These are phyloP conservation scores for Avena atlantica DNA, from an alignment of 176 grass and related monocot genomes.

Conservation along the genomic window DNA sequence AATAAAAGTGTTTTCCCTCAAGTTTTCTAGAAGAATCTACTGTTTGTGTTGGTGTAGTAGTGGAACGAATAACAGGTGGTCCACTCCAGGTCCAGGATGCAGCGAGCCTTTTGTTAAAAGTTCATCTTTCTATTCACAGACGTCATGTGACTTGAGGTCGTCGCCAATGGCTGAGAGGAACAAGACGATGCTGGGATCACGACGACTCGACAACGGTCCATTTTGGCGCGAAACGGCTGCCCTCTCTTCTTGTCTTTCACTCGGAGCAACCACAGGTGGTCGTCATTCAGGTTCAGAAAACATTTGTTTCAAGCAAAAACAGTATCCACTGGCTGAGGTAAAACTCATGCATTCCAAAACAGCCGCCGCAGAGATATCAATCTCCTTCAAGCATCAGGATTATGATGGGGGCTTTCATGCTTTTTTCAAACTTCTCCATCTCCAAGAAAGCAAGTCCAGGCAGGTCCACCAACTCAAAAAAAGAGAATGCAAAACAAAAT, in stretches of 20 bases:
- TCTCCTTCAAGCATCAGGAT: background rate
- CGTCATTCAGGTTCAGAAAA: background rate
- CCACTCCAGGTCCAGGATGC: background rate
- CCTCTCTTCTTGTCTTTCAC: background rate
- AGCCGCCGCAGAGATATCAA: no score
- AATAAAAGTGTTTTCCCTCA: background rate
- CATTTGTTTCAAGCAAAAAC: background rate
- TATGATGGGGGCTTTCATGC: background rate
- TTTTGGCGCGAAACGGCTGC: conserved; percentile 15
- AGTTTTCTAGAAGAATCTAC: background rate
- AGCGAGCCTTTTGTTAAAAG: background rate
- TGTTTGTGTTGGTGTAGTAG: background rate
- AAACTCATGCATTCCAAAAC: no score
- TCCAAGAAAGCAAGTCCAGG: no score
- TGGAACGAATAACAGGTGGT: background rate
- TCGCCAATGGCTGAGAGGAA: conserved; percentile 5
- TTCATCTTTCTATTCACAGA: background rate
- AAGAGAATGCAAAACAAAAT: background rate
- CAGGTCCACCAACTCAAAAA: background rate
- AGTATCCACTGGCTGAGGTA: no score
- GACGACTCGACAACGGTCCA: background rate
- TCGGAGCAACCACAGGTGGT: background rate
- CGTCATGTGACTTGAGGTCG: conserved; percentile 2
- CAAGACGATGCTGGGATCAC: background rate
- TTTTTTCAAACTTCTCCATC: background rate